Conservation (phyloP, 768 basidiomycete species). For the Hericium alpestre region DNA sequence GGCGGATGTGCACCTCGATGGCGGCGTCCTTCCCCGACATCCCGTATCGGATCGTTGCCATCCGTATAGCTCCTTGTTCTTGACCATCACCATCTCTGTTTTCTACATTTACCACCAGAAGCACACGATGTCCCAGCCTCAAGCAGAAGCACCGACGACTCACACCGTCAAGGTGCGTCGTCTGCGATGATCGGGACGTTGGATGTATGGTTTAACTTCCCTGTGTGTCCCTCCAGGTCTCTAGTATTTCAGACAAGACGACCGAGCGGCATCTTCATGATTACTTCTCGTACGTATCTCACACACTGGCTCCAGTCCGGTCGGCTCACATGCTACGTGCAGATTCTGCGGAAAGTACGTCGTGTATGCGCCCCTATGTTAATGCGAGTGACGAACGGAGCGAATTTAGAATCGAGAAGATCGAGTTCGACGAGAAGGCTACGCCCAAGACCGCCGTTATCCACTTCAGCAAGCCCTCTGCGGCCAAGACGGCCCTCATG, state of each 20-base stretch:
- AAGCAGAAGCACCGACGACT: background rate
- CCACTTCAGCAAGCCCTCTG: conserved; percentile 72
- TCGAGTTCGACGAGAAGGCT: conserved; percentile 41
- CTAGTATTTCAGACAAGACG: conserved; percentile 56
- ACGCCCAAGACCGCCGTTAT: conserved; percentile 50
- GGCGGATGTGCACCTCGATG: too few species aligned
- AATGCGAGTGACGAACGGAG: conserved; percentile 7
- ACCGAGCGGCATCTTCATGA: conserved; percentile 60
- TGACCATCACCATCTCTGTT: too few species aligned
- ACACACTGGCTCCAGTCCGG: background rate
- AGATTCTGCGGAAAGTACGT: conserved; percentile 84
- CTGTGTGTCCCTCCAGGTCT: conserved; percentile 44
- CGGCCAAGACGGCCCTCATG: conserved; percentile 83
- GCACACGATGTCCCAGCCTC: too few species aligned
- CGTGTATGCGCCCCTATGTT: background rate
- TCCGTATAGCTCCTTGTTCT: too few species aligned
- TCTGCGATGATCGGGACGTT: background rate
- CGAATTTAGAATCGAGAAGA: conserved; percentile 46
- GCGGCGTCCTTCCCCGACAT: too few species aligned
- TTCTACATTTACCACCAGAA: too few species aligned
- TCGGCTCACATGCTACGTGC: background rate
- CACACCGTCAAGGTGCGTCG: conserved; percentile 6
- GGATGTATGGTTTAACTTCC: background rate
- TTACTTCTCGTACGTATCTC: conserved; percentile 63
- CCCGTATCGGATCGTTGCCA: too few species aligned